Base-by-base conservation (phyloP, 2,329 filamentous ascomycete species). In the Ophiostoma australiae region DNA sequence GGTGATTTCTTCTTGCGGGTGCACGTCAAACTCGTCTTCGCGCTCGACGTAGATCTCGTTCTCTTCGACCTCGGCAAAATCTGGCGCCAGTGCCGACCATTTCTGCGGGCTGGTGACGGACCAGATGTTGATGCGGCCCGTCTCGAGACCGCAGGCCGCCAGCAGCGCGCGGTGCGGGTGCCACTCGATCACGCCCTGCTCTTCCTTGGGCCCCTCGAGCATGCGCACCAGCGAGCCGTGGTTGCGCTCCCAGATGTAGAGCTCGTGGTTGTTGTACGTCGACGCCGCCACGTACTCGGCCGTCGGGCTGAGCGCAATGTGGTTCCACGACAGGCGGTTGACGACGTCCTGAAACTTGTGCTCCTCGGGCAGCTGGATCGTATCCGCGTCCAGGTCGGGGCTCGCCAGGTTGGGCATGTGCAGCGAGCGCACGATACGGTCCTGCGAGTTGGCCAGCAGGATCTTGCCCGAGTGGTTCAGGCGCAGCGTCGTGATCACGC, bases 261-360 rank as follows among this genome's bases (percentile, higher is more conserved):
- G 91, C 80, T 99, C 94, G 76, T 97, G 94, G 77, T 99, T 99
- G 84, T 98, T 98, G 80, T 93, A 97, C 1, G 95, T 98, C 35
- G 93, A 97, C 0, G 96, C 95, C 33, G 93, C 93, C 58, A 99
- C 93, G 78, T 98, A 98, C 80, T 99, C 95, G 69, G 93, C 94
- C 0, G 92, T 95, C 37, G 92, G 91, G 77, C 93, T 97, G 79
- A 99, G 98, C 0, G 94, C 93, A 72, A 97, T 94, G 77, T 97
- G 93, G 77, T 98, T 99, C 95, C 95, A 99, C 7, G 91, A 93
- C 15, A 98, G 82, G 65, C 91, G 89, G 78, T 99, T 98, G 69
- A 99, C 95, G 4, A 98, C 91, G 78, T 99, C 96, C 79, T 98
- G 94, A 76, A 98, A 99, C 78, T 97, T 98, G 82, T 99, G 95